A percentile compares a stretch with the other conserved stretches of the same genome.
Conservation (phyloP, 148 eudicot genomes). For the Rhododendron ferrugineum region DNA sequence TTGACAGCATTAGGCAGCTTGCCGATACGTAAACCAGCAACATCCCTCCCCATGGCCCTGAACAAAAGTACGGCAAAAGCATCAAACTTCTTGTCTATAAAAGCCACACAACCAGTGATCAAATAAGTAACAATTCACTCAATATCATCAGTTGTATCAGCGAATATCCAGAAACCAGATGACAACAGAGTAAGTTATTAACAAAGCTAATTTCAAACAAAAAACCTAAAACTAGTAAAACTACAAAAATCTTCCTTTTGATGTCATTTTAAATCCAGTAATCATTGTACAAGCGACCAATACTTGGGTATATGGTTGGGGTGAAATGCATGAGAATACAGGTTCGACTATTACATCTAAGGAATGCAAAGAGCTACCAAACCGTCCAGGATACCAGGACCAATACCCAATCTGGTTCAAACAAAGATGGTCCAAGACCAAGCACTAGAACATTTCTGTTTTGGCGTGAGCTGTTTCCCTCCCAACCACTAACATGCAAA, state of each 20-base stretch:
- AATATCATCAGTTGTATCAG: background rate
- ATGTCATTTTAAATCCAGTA: background rate
- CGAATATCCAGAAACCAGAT: background rate
- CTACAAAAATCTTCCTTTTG: background rate
- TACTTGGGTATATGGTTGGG: background rate
- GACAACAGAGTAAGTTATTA: background rate
- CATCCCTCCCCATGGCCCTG: constrained; percentile 86
- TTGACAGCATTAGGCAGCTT: constrained; percentile 37
- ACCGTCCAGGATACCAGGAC: background rate
- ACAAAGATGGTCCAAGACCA: background rate
- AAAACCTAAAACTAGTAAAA: background rate
- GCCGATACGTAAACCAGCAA: constrained; percentile 52
- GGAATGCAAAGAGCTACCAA: background rate
- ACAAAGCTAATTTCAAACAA: background rate
- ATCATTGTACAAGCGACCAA: background rate
- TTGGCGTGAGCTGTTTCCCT: background rate
- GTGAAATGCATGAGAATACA: background rate
- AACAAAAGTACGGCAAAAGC: constrained; percentile 12
- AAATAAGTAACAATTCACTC: background rate
- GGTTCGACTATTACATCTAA: too few species aligned
- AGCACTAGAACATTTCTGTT: background rate
- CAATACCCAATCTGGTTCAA: background rate
- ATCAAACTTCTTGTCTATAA: background rate
- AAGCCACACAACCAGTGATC: background rate
- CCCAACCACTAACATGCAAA: background rate